Evolutionary conservation across 305 asterid species (phyloP).

Genomic region (Solanum hybrid): DNA sequence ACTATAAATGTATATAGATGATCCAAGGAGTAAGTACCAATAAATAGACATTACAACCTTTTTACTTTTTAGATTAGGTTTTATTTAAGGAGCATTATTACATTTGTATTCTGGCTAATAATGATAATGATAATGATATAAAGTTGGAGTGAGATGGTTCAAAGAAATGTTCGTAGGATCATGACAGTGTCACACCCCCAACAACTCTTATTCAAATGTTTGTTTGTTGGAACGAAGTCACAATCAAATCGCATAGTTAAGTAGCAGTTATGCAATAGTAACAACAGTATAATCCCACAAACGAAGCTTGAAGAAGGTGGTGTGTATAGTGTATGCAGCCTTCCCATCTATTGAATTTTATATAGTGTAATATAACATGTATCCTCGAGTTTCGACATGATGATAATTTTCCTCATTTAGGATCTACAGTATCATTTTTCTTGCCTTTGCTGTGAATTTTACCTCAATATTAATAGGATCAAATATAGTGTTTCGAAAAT

Average conservation of each 20-base stretch:
- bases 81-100: neutral
- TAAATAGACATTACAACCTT: neutral
- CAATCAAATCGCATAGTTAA: neutral
- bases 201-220: neutral
- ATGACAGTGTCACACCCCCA: neutral
- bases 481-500: neutral
- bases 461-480: neutral
- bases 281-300: neutral
- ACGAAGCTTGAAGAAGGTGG: neutral
- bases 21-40: constrained; percentile 2
- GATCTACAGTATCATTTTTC: neutral
- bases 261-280: neutral
- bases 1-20: neutral
- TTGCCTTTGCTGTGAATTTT: neutral
- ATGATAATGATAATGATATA: neutral
- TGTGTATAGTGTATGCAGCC: neutral
- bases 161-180: neutral
- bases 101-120: neutral
- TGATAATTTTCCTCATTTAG: neutral
- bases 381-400: neutral
- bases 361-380: neutral
- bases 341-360: neutral
- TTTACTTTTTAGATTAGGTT: neutral
- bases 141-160: constrained; percentile 6
- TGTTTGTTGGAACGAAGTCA: neutral